Evolutionary conservation across 169 alveolate genomes (phyloP), one percentile per base, ranked within the genome.

Genomic region (Eimeria zaria): DNA sequence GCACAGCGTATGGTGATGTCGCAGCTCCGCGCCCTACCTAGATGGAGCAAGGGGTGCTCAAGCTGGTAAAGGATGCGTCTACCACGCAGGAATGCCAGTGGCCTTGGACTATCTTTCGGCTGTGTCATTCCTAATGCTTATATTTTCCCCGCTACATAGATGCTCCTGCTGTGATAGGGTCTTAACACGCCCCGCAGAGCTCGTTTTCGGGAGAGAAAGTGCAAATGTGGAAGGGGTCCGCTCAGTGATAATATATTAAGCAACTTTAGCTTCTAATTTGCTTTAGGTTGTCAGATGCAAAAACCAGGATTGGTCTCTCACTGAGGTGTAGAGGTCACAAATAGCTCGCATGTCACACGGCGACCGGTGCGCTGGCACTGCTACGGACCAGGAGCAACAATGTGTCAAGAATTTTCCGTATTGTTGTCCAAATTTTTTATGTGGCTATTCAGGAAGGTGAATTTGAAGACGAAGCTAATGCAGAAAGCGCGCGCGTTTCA

Each of bases 21-120:
- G 48, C 94, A 87, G 94, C 69, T 87, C 36, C 83, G 81, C 33
- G 94, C 94, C 62, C 94, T 87, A 12, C 94, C 94, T 20, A 87
- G 62, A 24, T 87, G 94, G 41, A 87, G 94, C 94, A 87, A 41
- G 5, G 94, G 94, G 62, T 87, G 94, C 64, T 87, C 94, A 62
- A 87, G 94, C 81, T 87, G 94, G 83, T 62, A 87, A 16, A 87
- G 94, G 67, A 87, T 60, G 60, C 67, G 81, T 67, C 69, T 41
- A 39, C 94, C 94, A 41, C 94, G 94, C 62, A 87, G 83, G 33
- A 87, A 87, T 33, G 94, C 94, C 41, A 87, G 46, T 8, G 64
- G 84, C 41, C 62, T 36, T 60, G 94, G 94, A 22, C 41, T 36
- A 24, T 87, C 55, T 33, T 58, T 53, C 14, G 91, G 76, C 8